phyloP scores from a whole-genome alignment of 345 rosid species.

The Excoecaria agallocha region DNA sequence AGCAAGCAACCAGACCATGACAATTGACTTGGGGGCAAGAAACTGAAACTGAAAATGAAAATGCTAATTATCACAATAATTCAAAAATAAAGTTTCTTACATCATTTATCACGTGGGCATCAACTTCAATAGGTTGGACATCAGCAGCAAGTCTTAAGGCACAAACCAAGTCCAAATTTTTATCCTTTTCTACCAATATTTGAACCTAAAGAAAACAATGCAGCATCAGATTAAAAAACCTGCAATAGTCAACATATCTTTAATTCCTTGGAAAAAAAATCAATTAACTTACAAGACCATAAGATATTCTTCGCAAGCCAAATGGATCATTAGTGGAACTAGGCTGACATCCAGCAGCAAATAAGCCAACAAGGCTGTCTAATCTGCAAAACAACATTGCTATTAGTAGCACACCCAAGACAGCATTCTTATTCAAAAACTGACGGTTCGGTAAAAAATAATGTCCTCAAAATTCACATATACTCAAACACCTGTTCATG shows the following conservation, averaged over 20 bases:
- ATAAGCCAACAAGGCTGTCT: conserved; percentile 92
- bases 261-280: neutral
- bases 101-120: conserved; percentile 53
- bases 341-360: conserved; percentile 98
- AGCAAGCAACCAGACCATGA: neutral
- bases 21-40: neutral
- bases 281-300: conserved; percentile 74
- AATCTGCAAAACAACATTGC: conserved; percentile 46
- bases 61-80: neutral
- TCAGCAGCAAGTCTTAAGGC: conserved; percentile 71
- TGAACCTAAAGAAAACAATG: conserved; percentile 57
- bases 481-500: neutral
- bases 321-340: conserved; percentile 90
- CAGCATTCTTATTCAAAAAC: conserved; percentile 3
- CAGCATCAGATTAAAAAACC: conserved; percentile 14
- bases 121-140: conserved; percentile 67
- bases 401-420: conserved; percentile 12
- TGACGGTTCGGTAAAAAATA: neutral
- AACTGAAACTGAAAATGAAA: neutral
- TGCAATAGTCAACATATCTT: neutral
- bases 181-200: conserved; percentile 74
- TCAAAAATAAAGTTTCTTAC: conserved; percentile 44
- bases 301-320: conserved; percentile 91
- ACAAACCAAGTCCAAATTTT: conserved; percentile 55
- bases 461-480: neutral